Evolutionary conservation across 805 yeast genomes (phyloP), one percentile per base, ranked within the genome.

Genomic region (Myxozyma neglecta): DNA sequence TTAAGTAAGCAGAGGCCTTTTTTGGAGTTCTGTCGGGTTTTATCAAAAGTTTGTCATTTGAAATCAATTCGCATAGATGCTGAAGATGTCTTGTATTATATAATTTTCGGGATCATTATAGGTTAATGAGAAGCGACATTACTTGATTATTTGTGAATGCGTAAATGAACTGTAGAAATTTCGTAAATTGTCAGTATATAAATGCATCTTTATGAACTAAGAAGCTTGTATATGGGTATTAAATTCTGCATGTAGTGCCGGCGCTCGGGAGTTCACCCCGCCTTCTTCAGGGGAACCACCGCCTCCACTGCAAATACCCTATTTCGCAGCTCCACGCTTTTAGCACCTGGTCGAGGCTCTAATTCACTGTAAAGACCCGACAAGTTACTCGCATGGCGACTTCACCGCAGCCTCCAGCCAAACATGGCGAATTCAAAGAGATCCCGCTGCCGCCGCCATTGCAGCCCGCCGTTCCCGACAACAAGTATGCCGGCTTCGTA

Each of bases 401-500:
- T 29, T 18, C 55, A 32, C 13, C 32, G 16, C 14, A 16, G 14
- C 6, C 53, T 2, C 13, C 44, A 32, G n/a, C 53, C 9, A 35
- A 36, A 18, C 20, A 35, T 20, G 42, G 46, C 55, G 37, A 51
- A 29, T 14, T 51, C 6, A 52, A 56, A 14, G 61, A 51, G 44
- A 51, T 61, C 35, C 62, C 62, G 47, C 60, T 61, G 10, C 60
- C 62, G 18, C 62, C 62, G 34, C 65, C 65, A 5, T 45, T 61
- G 40, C 60, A 49, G 48, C 65, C 65, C 16, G 62, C 65, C 10
- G 53, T 47, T 24, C 62, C 65, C 8, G 50, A 54, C 14, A 52
- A 45, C n/a, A 34, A 53, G 34, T 64, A 64, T 45, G 51, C 57
- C 42, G 97, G 97, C 20, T 91, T 90, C 71, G 82, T 90, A 24